Conservation (phyloP, 257 asterid genomes). For the Sherardia arvensis region DNA sequence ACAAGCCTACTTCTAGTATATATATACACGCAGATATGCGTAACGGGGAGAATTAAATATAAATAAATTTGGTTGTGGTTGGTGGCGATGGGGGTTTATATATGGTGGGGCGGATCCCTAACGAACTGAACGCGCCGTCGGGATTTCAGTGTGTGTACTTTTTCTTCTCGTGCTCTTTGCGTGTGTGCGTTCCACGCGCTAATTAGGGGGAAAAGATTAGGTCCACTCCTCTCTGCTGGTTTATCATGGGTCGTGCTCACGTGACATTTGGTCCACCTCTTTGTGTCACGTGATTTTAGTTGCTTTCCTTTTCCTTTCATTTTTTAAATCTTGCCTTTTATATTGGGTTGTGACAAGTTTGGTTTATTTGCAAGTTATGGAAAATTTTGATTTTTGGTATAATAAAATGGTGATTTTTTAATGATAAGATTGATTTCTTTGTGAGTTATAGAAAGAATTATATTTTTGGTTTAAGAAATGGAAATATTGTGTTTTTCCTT, state of each 20-base stretch:
- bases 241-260: neutral
- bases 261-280: slow-evolving; percentile 8
- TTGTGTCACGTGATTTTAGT: slow-evolving; percentile 4
- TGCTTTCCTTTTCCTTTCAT: neutral
- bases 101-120: neutral
- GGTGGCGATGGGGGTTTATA: neutral
- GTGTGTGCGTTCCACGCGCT: slow-evolving; percentile 3
- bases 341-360: neutral
- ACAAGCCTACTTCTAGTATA: neutral
- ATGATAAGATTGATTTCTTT: no score
- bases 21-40: neutral
- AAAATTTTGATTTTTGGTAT: neutral
- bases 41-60: neutral
- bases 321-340: neutral
- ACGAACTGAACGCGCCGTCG: slow-evolving; percentile 14
- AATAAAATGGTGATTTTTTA: neutral
- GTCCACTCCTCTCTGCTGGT: neutral
- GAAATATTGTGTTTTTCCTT: no score
- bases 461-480: no score
- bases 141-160: slow-evolving; percentile 1
- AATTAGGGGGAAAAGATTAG: neutral
- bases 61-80: neutral
- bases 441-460: no score
- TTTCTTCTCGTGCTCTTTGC: neutral
- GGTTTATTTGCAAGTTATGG: neutral